Evolutionary conservation across 768 basidiomycete genomes (phyloP).

Genomic region (Glaciozyma antarctica): DNA sequence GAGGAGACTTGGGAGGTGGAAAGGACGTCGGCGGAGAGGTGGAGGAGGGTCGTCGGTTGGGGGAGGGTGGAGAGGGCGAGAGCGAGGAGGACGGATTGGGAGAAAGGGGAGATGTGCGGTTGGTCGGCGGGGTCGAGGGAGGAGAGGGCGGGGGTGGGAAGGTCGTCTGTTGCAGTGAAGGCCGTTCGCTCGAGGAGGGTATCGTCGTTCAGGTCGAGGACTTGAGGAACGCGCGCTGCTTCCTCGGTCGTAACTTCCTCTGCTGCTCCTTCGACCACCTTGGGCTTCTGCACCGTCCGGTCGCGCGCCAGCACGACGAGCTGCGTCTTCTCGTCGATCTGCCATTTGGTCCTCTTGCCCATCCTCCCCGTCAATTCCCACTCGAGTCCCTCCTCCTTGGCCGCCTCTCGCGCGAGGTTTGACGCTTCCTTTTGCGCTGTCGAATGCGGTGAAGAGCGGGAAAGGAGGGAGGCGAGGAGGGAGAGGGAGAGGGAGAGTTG

Average conservation of each 20-base stretch:
- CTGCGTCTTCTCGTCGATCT: constrained; percentile 72
- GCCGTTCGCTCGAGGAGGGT: constrained; percentile 88
- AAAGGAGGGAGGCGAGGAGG: constrained; percentile 62
- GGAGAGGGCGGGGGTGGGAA: constrained; percentile 28
- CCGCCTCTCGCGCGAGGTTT: constrained; percentile 66
- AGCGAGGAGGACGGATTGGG: constrained; percentile 83
- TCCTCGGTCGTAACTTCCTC: constrained; percentile 2
- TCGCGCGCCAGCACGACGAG: constrained; percentile 90
- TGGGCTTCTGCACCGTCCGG: constrained; percentile 42
- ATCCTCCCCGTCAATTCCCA: constrained; percentile 88
- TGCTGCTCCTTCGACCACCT: constrained; percentile 14
- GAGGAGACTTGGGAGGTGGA: constrained; percentile 87
- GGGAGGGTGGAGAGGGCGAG: constrained; percentile 56
- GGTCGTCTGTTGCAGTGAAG: constrained; percentile 54
- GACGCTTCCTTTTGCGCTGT: constrained; percentile 67
- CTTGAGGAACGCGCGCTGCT: constrained; percentile 53
- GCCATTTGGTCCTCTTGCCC: constrained; percentile 90
- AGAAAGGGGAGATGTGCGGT: constrained; percentile 79
- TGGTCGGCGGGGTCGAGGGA: constrained; percentile 67
- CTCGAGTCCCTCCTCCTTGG: constrained; percentile 63
- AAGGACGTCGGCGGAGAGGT: constrained; percentile 80
- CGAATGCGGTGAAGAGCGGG: constrained; percentile 31
- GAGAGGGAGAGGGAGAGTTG: constrained; percentile 61
- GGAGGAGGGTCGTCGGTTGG: constrained; percentile 53
- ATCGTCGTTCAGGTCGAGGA: constrained; percentile 81